Evolutionary conservation across 2,329 filamentous ascomycete genomes (phyloP), one percentile per base, ranked within the genome.

Genomic region (Seiridium cupressi): DNA sequence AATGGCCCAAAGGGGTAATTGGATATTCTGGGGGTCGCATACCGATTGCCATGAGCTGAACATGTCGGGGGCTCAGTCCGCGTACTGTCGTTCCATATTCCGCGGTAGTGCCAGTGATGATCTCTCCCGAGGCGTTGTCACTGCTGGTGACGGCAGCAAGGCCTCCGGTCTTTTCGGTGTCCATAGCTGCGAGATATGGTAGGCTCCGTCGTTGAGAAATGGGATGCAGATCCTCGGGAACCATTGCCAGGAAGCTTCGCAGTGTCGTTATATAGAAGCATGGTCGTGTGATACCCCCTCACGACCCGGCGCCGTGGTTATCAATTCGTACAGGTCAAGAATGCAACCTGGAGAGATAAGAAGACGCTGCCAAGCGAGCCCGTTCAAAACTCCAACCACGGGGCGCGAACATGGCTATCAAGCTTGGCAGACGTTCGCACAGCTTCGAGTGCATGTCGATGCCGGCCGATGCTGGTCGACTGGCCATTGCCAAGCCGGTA

Each of bases 11-110:
- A 26, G 18, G 18, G 18, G 18, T 26, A 26, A 26, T 26, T 26
- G 18, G 18, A 26, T 26, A 26, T 26, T 26, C 18, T 26, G 18
- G 18, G 18, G 18, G 18, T 26, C 2, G 18, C 18, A 26, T 26
- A 26, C 77, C 79, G 13, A 81, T 79, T 44, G 78, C 78, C 77
- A 81, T 81, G 60, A 81, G 76, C 64, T 81, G 79, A 31, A 81
- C 79, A 62, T 80, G 78, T 13, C 78, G 76, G 34, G 77, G 72
- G 18, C 63, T 67, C 13, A 70, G 60, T 34, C 67, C 67, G 18
- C 68, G 65, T 44, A 68, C 61, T 36, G 67, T 69, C 58, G 69
- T 60, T 59, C 60, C 57, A 40, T 64, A 26, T 6, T 40, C 13
- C 10, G 51, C 46, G 5, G 26, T 51, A 18, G 51, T 8, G 9